A percentile compares a stretch with the other conserved stretches of the same genome.
Conservation (phyloP, 106 monocot genomes). For the Hemerocallis citrina region DNA sequence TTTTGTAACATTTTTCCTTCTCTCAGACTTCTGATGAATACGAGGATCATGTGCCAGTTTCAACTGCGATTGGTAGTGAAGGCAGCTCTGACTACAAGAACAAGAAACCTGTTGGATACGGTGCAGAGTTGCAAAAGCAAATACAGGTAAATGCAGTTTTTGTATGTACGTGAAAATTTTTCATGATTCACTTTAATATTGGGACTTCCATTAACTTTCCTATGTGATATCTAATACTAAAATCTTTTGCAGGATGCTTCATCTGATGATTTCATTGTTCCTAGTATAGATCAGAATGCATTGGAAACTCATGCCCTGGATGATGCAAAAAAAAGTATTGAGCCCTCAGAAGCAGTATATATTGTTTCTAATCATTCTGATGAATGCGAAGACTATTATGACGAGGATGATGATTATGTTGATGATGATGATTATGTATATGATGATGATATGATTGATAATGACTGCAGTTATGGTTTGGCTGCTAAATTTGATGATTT, state of each 20-base stretch:
- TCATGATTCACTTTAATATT: neutral
- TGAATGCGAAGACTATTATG: neutral
- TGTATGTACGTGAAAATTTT: neutral
- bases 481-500: neutral
- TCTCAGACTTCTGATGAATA: neutral
- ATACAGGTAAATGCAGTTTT: slow-evolving; percentile 9
- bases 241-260: neutral
- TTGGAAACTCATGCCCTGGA: neutral
- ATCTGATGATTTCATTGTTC: neutral
- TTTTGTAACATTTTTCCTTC: too few relatives aligned
- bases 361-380: neutral
- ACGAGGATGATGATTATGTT: neutral
- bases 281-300: neutral
- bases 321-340: neutral
- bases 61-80: slow-evolving; percentile 17
- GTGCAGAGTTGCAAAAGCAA: slow-evolving; percentile 17
- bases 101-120: slow-evolving; percentile 15
- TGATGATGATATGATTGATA: slow-evolving; percentile 6
- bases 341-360: neutral
- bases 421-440: neutral
- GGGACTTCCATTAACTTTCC: neutral
- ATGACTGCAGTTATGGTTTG: neutral
- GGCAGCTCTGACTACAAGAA: slow-evolving; percentile 17
- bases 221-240: neutral
- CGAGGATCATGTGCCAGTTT: slow-evolving; percentile 26